Evolutionary conservation across 1,139 yeast species (phyloP).

Genomic region (Nakaseomyces kungkrabaensis): DNA sequence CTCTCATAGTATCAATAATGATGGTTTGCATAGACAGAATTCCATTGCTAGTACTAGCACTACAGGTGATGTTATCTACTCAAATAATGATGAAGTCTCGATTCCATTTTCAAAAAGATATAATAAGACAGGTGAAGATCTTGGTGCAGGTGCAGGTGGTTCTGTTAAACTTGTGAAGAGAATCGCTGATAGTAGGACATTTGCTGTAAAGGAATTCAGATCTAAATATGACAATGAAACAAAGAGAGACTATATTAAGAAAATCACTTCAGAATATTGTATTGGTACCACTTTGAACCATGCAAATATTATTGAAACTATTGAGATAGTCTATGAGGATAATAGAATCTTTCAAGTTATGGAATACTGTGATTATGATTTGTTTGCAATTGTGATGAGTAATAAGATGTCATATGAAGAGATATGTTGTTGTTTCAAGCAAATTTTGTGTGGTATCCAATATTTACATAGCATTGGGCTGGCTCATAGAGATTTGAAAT

Average conservation of each 20-base stretch:
- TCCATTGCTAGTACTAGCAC: slow-evolving; percentile 13
- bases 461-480: slow-evolving; percentile 82
- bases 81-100: slow-evolving; percentile 27
- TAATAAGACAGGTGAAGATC: slow-evolving; percentile 70
- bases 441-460: slow-evolving; percentile 69
- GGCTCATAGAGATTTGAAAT: slow-evolving; percentile 85
- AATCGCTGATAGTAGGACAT: slow-evolving; percentile 55
- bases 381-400: slow-evolving; percentile 92
- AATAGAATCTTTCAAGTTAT: slow-evolving; percentile 82
- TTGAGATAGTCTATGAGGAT: slow-evolving; percentile 84
- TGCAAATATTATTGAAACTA: slow-evolving; percentile 83
- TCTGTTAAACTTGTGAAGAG: slow-evolving; percentile 70
- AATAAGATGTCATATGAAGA: slow-evolving; percentile 83
- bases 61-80: slow-evolving; percentile 23
- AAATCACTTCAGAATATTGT: slow-evolving; percentile 92
- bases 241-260: slow-evolving; percentile 81
- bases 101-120: slow-evolving; percentile 63
- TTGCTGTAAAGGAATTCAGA: slow-evolving; percentile 91
- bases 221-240: slow-evolving; percentile 66
- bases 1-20: slow-evolving; percentile 10
- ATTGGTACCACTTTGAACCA: slow-evolving; percentile 86
- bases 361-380: slow-evolving; percentile 91
- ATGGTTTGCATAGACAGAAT: slow-evolving; percentile 12
- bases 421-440: slow-evolving; percentile 84
- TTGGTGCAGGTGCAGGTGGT: slow-evolving; percentile 98